Evolutionary conservation across 805 yeast species (phyloP).

Genomic region (Candida chilensis): DNA sequence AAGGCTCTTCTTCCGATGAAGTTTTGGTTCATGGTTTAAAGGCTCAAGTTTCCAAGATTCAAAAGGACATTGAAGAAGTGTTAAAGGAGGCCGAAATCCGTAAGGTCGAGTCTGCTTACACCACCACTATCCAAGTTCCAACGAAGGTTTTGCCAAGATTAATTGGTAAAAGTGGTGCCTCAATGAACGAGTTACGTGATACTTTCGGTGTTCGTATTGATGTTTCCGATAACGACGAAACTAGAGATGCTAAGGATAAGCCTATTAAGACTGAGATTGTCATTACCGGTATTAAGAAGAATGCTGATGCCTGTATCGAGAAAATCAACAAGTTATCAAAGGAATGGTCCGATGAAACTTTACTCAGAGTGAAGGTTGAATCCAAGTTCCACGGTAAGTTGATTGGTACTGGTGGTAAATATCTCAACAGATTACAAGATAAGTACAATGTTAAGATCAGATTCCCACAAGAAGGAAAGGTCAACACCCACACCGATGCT

Average conservation of each 20-base stretch:
- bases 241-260: no score
- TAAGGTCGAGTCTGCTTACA: slow-evolving; percentile 33
- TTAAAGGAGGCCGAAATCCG: slow-evolving; percentile 47
- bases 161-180: slow-evolving; percentile 85
- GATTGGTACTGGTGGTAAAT: slow-evolving; percentile 77
- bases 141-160: slow-evolving; percentile 61
- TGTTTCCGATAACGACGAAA: slow-evolving; percentile 39
- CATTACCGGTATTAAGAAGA: slow-evolving; percentile 70
- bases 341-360: slow-evolving; percentile 75
- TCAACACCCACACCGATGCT: slow-evolving; percentile 16
- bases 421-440: slow-evolving; percentile 77
- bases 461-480: slow-evolving; percentile 49
- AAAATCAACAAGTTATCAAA: slow-evolving; percentile 51
- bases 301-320: slow-evolving; percentile 63
- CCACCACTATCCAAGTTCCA: slow-evolving; percentile 52
- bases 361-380: slow-evolving; percentile 61
- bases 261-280: slow-evolving; percentile 35
- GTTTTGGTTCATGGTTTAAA: slow-evolving; percentile 65
- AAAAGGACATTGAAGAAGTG: slow-evolving; percentile 40
- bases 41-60: slow-evolving; percentile 46
- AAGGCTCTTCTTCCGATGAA: slow-evolving; percentile 33
- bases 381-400: slow-evolving; percentile 69
- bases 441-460: slow-evolving; percentile 76
- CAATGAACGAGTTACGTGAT: slow-evolving; percentile 57
- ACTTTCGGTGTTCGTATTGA: slow-evolving; percentile 74